Conservation (phyloP, 148 eudicot genomes). For the Selenicereus undatus region DNA sequence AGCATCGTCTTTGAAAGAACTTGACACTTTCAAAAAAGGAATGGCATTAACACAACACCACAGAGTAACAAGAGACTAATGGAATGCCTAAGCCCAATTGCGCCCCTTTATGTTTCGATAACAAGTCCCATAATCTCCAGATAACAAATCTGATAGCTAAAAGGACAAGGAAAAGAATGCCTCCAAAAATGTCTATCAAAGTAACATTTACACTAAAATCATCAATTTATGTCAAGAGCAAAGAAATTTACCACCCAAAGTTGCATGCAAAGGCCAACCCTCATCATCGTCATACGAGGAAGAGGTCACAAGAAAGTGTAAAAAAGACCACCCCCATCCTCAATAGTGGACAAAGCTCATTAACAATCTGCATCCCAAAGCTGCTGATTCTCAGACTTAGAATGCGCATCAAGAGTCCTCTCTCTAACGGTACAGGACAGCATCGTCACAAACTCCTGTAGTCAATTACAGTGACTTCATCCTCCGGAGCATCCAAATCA, state of each 20-base stretch:
- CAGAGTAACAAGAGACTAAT: neutral
- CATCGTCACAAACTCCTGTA: conserved; percentile 70
- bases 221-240: neutral
- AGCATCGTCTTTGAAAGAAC: neutral
- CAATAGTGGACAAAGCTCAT: neutral
- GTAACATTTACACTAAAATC: conserved; percentile 17
- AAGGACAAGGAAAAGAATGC: neutral
- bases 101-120: neutral
- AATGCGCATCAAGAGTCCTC: neutral
- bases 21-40: neutral
- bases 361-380: neutral
- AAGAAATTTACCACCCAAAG: conserved; percentile 9
- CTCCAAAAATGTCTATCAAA: neutral
- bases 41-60: neutral
- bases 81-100: neutral
- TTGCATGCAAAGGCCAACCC: conserved; percentile 11
- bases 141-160: neutral
- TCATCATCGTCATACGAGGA: neutral
- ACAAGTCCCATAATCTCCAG: neutral
- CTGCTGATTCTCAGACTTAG: conserved; percentile 19
- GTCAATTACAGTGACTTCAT: conserved; percentile 95
- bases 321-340: neutral
- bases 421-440: conserved; percentile 5
- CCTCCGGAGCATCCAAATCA: conserved; percentile 97
- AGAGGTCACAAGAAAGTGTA: neutral